Evolutionary conservation across 768 basidiomycete genomes (phyloP).

Genomic region (Leccinellum luteum): DNA sequence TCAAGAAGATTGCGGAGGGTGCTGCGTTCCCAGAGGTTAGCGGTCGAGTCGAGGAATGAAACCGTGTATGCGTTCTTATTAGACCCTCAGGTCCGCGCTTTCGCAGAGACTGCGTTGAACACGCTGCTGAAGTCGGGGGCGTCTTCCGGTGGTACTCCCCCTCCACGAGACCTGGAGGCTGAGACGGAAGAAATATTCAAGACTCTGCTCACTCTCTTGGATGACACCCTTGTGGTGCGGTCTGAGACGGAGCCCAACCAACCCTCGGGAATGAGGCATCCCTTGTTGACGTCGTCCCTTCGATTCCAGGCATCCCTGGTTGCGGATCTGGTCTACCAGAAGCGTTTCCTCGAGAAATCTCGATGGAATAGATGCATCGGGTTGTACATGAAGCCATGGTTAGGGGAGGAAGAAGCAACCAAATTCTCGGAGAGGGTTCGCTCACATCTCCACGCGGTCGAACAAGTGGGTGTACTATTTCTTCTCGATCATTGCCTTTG

Average conservation of each 20-base stretch:
- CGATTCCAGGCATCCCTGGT: conserved; percentile 73
- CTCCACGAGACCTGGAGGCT: conserved; percentile 65
- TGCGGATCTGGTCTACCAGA: conserved; percentile 68
- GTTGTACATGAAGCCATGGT: conserved; percentile 69
- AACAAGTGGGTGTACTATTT: conserved; percentile 47
- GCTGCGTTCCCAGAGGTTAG: conserved; percentile 94
- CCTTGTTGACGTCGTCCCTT: conserved; percentile 58
- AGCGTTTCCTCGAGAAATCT: conserved; percentile 51
- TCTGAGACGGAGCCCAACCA: conserved; percentile 47
- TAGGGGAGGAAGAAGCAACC: conserved; percentile 46
- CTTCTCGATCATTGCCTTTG: conserved; percentile 1
- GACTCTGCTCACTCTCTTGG: conserved; percentile 60
- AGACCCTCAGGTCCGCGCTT: conserved; percentile 75
- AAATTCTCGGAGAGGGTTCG: conserved; percentile 64
- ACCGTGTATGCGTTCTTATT: conserved; percentile 12
- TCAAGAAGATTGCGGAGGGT: conserved; percentile 82
- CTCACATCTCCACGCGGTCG: conserved; percentile 72
- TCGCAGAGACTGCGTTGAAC: conserved; percentile 77
- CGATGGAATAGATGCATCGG: conserved; percentile 73
- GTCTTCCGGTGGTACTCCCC: conserved; percentile 65
- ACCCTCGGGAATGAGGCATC: conserved; percentile 51
- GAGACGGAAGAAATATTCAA: conserved; percentile 58
- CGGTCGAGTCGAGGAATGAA: conserved; percentile 4
- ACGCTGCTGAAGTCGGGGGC: conserved; percentile 85
- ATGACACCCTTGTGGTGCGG: conserved; percentile 40